Percentiles rank a stretch among this genome's conserved stretches.
These are phyloP conservation scores for Cyclotella sp. DNA, from an alignment of 108 stramenopile genomes.

Conservation along the genomic window DNA sequence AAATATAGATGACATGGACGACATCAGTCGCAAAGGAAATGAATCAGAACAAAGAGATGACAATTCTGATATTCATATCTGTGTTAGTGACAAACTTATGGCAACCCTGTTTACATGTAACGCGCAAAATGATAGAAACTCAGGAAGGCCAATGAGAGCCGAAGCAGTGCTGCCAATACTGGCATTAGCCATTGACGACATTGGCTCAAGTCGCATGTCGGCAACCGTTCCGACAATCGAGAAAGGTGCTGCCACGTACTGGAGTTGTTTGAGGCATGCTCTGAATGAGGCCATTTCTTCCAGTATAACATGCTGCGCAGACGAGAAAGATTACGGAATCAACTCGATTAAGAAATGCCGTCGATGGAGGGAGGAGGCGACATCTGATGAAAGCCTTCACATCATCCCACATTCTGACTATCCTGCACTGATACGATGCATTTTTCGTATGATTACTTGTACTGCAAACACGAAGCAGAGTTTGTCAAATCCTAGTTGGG, in stretches of 20 bases:
- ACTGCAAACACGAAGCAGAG: neutral
- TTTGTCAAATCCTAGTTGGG: slow-evolving; percentile 24
- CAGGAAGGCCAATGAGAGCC: slow-evolving; percentile 17
- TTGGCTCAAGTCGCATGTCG: slow-evolving; percentile 31
- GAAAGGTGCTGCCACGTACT: slow-evolving; percentile 22
- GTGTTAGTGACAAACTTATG: slow-evolving; percentile 33
- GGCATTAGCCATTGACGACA: slow-evolving; percentile 48
- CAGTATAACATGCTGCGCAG: slow-evolving; percentile 30
- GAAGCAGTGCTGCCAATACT: slow-evolving; percentile 39
- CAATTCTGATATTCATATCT: neutral
- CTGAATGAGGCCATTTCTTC: slow-evolving; percentile 31
- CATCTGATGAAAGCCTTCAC: slow-evolving; percentile 25
- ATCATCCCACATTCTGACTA: slow-evolving; percentile 46
- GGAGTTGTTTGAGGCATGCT: slow-evolving; percentile 33
- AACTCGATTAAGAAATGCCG: neutral
- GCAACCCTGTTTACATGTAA: slow-evolving; percentile 23
- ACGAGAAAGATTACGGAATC: neutral
- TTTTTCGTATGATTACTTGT: slow-evolving; percentile 40
- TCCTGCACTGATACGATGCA: slow-evolving; percentile 44
- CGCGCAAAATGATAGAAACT: neutral
- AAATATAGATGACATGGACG: slow-evolving; percentile 5
- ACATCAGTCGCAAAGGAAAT: neutral
- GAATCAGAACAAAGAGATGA: neutral
- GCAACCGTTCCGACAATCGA: neutral
- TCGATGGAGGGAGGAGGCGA: slow-evolving; percentile 12